These are phyloP conservation scores for Trifolium fragiferum DNA, from an alignment of 306 rosid genomes.

Conservation along the genomic window DNA sequence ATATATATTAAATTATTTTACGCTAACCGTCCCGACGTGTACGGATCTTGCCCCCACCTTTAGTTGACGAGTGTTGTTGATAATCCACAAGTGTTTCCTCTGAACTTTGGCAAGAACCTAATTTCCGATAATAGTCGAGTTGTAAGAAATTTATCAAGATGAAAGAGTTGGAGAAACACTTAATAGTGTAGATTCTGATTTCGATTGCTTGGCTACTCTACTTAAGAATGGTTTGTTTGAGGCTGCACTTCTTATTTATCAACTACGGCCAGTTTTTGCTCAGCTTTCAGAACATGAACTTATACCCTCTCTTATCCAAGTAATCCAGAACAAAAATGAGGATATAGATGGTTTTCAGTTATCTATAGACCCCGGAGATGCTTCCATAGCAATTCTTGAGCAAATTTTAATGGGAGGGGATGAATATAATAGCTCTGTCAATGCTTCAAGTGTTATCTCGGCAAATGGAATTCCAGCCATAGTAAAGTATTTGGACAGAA, in stretches of 20 bases:
- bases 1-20: no score
- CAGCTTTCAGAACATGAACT: slow-evolving; percentile 77
- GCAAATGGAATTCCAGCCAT: slow-evolving; percentile 79
- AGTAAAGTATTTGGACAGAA: slow-evolving; percentile 57
- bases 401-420: slow-evolving; percentile 81
- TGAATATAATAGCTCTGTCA: slow-evolving; percentile 70
- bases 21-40: no score
- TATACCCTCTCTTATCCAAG: slow-evolving; percentile 66
- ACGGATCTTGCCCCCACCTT: no score
- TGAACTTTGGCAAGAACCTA: no score
- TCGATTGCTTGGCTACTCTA: slow-evolving; percentile 80
- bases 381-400: slow-evolving; percentile 75
- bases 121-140: no score
- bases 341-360: slow-evolving; percentile 64
- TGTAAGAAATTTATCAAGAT: no score
- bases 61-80: no score
- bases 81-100: no score
- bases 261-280: slow-evolving; percentile 68
- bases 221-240: slow-evolving; percentile 79
- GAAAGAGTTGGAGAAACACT: slow-evolving; percentile 77
- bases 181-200: slow-evolving; percentile 82
- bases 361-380: slow-evolving; percentile 73
- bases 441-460: slow-evolving; percentile 68
- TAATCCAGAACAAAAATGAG: slow-evolving; percentile 60
- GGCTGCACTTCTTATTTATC: slow-evolving; percentile 84